Evolutionary conservation across 179 eudicot species (phyloP).

Genomic region (Patellifolia procumbens): DNA sequence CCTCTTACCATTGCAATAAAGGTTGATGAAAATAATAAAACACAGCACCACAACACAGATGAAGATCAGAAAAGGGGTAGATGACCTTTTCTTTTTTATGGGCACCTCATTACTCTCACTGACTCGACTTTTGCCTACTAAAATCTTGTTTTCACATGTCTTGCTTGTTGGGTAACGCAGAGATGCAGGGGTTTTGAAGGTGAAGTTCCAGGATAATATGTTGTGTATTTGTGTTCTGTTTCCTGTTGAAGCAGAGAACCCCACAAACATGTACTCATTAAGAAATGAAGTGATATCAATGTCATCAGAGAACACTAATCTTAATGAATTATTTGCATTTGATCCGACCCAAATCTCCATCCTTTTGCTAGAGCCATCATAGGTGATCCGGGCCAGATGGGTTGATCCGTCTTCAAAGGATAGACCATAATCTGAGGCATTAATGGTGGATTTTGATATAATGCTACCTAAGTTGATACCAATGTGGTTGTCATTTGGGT

Average conservation of each 20-base stretch:
- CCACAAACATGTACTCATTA: conserved; percentile 81
- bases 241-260: conserved; percentile 81
- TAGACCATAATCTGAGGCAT: conserved; percentile 58
- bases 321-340: conserved; percentile 21
- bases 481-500: conserved; percentile 77
- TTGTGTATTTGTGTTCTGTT: conserved; percentile 62
- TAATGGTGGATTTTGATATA: conserved; percentile 50
- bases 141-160: conserved; percentile 54
- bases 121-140: conserved; percentile 20
- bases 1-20: conserved; percentile 47
- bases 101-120: conserved; percentile 2
- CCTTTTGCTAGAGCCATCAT: conserved; percentile 42
- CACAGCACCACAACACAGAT: conserved; percentile 53
- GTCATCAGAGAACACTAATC: conserved; percentile 47
- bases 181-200: conserved; percentile 48
- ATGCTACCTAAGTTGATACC: conserved; percentile 78
- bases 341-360: conserved; percentile 51
- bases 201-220: conserved; percentile 73
- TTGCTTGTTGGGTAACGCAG: conserved; percentile 51
- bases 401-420: conserved; percentile 56
- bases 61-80: conserved; percentile 55
- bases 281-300: conserved; percentile 56
- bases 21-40: conserved; percentile 35
- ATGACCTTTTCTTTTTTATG: conserved; percentile 38
- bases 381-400: conserved; percentile 52